Conservation (phyloP, 345 rosid genomes). For the Arabidopsis arenosa region DNA sequence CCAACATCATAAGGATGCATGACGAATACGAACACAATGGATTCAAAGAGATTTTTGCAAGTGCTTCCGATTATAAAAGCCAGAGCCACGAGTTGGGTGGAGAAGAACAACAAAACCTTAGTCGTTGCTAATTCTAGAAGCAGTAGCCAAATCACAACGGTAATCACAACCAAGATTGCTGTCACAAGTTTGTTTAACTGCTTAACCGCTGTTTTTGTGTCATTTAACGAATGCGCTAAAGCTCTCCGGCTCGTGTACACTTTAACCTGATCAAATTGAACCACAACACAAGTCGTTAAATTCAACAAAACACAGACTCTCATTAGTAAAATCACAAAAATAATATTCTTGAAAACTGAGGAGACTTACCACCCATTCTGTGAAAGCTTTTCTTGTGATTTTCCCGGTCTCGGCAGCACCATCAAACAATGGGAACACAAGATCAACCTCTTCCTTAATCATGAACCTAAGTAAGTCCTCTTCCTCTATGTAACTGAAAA, state of each 20-base stretch:
- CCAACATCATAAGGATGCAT: slow-evolving; percentile 88
- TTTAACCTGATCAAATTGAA: slow-evolving; percentile 63
- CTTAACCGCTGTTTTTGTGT: slow-evolving; percentile 90
- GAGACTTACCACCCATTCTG: slow-evolving; percentile 77
- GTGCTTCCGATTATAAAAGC: slow-evolving; percentile 83
- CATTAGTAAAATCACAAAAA: background rate
- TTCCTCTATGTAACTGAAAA: slow-evolving; percentile 67
- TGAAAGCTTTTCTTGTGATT: slow-evolving; percentile 65
- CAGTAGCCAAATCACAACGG: slow-evolving; percentile 73
- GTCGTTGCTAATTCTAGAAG: slow-evolving; percentile 80
- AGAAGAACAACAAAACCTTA: slow-evolving; percentile 71
- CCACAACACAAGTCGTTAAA: slow-evolving; percentile 15
- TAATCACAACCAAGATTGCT: slow-evolving; percentile 55
- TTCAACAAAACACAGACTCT: background rate
- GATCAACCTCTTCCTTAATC: slow-evolving; percentile 90
- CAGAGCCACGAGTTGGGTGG: slow-evolving; percentile 71
- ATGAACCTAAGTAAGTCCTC: slow-evolving; percentile 79
- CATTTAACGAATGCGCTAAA: slow-evolving; percentile 75
- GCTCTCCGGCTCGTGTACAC: slow-evolving; percentile 76
- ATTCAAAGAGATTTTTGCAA: slow-evolving; percentile 85
- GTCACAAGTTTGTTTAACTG: slow-evolving; percentile 79
- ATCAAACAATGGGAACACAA: slow-evolving; percentile 69
- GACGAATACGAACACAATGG: slow-evolving; percentile 78
- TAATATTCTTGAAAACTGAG: too few relatives aligned
- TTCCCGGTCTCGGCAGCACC: slow-evolving; percentile 62